Evolutionary conservation across 2,329 filamentous ascomycete genomes (phyloP).

Genomic region (Alternaria gansuensis): DNA sequence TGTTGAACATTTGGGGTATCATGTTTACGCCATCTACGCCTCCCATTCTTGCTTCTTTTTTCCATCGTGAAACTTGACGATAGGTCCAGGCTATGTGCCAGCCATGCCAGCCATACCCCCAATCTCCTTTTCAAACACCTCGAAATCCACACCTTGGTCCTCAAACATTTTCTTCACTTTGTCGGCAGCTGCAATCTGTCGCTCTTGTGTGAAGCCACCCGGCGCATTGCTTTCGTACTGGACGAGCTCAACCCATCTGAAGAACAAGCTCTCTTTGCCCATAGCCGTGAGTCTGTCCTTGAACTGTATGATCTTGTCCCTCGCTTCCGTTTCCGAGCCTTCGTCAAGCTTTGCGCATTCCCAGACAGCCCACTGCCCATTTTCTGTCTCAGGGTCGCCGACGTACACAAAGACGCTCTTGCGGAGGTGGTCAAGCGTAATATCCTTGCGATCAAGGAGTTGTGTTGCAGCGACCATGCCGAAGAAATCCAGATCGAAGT

Average conservation of each 20-base stretch:
- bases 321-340: slow-evolving; percentile 67
- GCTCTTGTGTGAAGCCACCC: slow-evolving; percentile 78
- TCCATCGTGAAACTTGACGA: neutral
- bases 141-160: slow-evolving; percentile 80
- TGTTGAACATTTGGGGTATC: slow-evolving; percentile 6
- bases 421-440: slow-evolving; percentile 72
- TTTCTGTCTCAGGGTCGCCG: slow-evolving; percentile 41
- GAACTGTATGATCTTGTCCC: slow-evolving; percentile 81
- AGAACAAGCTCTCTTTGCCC: slow-evolving; percentile 90
- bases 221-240: slow-evolving; percentile 85
- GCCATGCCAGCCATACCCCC: slow-evolving; percentile 63
- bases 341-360: slow-evolving; percentile 64
- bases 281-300: slow-evolving; percentile 76
- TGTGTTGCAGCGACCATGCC: slow-evolving; percentile 78
- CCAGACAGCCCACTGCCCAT: slow-evolving; percentile 75
- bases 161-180: slow-evolving; percentile 81
- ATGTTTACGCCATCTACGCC: neutral
- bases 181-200: slow-evolving; percentile 74
- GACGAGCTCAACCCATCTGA: slow-evolving; percentile 89
- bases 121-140: slow-evolving; percentile 77
- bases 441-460: slow-evolving; percentile 70
- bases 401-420: slow-evolving; percentile 65
- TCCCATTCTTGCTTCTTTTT: neutral
- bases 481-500: slow-evolving; percentile 89
- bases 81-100: neutral